These are phyloP conservation scores for Penicillium aurantiogriseum DNA, from an alignment of 2,329 filamentous ascomycete genomes.

Conservation along the genomic window DNA sequence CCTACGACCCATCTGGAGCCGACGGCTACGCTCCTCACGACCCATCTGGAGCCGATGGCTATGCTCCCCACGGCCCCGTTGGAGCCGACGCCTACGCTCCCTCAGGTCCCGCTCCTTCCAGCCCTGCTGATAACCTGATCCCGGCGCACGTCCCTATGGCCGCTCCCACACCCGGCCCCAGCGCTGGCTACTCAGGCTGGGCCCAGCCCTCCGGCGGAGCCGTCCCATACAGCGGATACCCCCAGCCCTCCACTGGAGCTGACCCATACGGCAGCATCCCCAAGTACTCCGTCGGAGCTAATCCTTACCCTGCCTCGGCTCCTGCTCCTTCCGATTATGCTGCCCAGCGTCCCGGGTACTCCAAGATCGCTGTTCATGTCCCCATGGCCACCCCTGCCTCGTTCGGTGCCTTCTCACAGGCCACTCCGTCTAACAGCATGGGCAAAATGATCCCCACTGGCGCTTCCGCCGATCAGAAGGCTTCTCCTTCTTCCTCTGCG, in stretches of 20 bases:
- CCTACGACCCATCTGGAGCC: neutral
- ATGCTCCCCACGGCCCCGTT: neutral
- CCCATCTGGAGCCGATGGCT: neutral
- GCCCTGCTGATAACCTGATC: neutral
- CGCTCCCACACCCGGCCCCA: neutral
- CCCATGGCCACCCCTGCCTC: constrained; percentile 19
- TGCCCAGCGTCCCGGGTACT: constrained; percentile 18
- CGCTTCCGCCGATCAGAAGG: constrained; percentile 25
- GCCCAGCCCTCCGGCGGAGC: too few relatives aligned
- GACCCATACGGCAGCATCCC: neutral
- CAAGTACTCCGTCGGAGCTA: neutral
- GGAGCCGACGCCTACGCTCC: neutral
- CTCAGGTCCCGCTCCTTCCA: neutral
- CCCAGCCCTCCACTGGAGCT: neutral
- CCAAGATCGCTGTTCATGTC: constrained; percentile 30
- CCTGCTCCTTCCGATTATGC: constrained; percentile 10
- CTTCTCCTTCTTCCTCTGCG: constrained; percentile 41
- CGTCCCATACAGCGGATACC: too few relatives aligned
- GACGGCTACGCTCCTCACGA: neutral
- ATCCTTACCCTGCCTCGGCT: neutral
- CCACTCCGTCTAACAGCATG: constrained; percentile 27
- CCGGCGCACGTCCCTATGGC: neutral
- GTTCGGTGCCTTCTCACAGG: constrained; percentile 22
- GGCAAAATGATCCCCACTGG: constrained; percentile 40
- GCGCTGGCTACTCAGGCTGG: neutral